Evolutionary conservation across 2,329 filamentous ascomycete species (phyloP).

Genomic region (Proliferodiscus dingleyae): DNA sequence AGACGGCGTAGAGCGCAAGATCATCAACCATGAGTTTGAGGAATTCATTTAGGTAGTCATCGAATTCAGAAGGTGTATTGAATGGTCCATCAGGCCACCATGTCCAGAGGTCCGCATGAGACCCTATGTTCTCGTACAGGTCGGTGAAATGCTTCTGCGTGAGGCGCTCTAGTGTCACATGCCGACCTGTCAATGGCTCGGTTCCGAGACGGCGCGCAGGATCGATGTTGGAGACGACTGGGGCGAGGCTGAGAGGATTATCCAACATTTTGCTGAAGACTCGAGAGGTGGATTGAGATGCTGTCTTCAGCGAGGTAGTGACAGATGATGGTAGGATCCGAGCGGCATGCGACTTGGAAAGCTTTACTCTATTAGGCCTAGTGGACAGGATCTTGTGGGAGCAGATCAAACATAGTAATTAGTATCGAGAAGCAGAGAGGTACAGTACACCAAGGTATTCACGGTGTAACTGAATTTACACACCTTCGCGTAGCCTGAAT

Average conservation of each 20-base stretch:
- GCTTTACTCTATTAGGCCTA: no score
- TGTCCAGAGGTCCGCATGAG: conserved; percentile 10
- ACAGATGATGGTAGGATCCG: not conserved
- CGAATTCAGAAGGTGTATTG: conserved; percentile 4
- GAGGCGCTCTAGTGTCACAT: conserved; percentile 11
- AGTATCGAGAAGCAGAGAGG: no score
- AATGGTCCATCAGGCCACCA: conserved; percentile 10
- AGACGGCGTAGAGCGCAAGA: conserved; percentile 7
- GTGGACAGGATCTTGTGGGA: no score
- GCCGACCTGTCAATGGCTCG: conserved; percentile 8
- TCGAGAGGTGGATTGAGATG: no score
- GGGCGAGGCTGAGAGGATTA: not conserved
- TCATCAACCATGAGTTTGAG: conserved; percentile 2
- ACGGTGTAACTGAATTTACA: no score
- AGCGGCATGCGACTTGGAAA: no score
- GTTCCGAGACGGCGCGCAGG: conserved; percentile 8
- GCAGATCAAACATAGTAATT: no score
- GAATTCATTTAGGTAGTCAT: conserved; percentile 4
- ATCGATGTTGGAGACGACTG: conserved; percentile 6
- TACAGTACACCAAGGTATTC: no score
- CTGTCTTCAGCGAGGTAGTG: no score
- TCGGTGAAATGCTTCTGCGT: conserved; percentile 8
- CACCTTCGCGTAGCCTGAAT: no score
- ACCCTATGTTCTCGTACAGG: conserved; percentile 7
- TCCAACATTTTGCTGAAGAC: no score